Percentiles rank a stretch among this genome's conserved stretches.
Conservation (phyloP, 2,329 filamentous ascomycete genomes). For the Apiospora marii region DNA sequence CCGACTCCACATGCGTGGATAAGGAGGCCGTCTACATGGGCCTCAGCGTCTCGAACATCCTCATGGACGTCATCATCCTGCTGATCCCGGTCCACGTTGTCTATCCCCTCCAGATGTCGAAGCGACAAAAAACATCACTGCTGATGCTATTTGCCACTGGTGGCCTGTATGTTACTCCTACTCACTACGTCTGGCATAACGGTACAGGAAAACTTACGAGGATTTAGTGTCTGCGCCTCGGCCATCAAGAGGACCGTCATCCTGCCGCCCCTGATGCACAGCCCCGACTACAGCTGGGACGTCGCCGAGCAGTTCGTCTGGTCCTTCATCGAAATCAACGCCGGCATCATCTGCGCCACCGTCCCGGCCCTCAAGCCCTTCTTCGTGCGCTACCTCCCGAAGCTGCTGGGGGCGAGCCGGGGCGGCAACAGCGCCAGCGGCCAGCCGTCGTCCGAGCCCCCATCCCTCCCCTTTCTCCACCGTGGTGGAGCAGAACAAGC, state of each 20-base stretch:
- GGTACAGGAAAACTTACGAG: background rate
- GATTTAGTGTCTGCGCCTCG: background rate
- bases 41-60: slow-evolving; percentile 13
- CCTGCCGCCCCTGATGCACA: slow-evolving; percentile 12
- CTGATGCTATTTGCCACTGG: background rate
- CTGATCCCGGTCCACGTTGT: slow-evolving; percentile 8
- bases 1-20: background rate
- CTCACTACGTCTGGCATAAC: too few species aligned
- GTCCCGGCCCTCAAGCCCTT: slow-evolving; percentile 26
- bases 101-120: slow-evolving; percentile 14
- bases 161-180: background rate
- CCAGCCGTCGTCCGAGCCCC: background rate
- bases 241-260: background rate
- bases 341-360: slow-evolving; percentile 26
- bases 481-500: slow-evolving; percentile 27
- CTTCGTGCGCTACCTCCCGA: slow-evolving; percentile 23
- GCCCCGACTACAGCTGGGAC: slow-evolving; percentile 20
- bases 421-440: background rate
- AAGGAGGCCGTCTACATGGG: slow-evolving; percentile 16
- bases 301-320: slow-evolving; percentile 7
- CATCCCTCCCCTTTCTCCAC: slow-evolving; percentile 20
- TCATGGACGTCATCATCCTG: slow-evolving; percentile 16
- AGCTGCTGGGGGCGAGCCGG: background rate
- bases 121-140: background rate
- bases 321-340: slow-evolving; percentile 22